Evolutionary conservation across 2,329 filamentous ascomycete species (phyloP), one percentile per base, ranked within the genome.

Genomic region (Teratosphaeria nubilosa): DNA sequence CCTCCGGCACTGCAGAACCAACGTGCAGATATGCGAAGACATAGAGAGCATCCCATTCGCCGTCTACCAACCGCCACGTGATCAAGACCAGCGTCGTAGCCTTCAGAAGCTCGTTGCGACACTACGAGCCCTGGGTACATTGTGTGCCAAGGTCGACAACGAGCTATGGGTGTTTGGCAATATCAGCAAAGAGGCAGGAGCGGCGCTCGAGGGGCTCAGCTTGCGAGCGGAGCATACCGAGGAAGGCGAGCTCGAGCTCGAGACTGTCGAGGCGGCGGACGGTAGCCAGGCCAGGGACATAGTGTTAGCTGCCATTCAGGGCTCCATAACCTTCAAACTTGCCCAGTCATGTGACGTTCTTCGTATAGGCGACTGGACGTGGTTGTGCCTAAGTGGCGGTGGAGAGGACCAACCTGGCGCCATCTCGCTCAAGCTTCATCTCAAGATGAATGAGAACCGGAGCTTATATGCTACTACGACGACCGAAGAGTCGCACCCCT

Each of bases 1-100:
- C 59, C 59, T 72, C 55, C 70, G 67, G 58, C 58, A 61, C 50
- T 72, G 70, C 64, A 65, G 60, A 30, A 71, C 70, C 25, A 72
- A 72, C 54, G 65, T 68, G n/a, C 50, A 30, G 32, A 22, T 64
- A 14, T 55, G 37, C 2, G 58, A 61, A 13, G 58, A 64, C 6
- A 27, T 60, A 14, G 34, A 31, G n/a, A 30, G 56, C 14, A 58
- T 52, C 22, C 45, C 45, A 20, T 57, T 16, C 22, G 48, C 52
- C 5, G 30, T 45, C 4, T 59, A 56, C 22, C n/a, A 41, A 11
- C 6, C n/a, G 16, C 25, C 16, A 11, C 20, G 32, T 11, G 5
- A 14, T 11, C 14, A 27, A 50, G 16, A 37, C 27, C 5, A 10
- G 25, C 6, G 53, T 14, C 25, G 32, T 34, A 51, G 10, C 11